Conservation (phyloP, 345 rosid genomes). For the Eucalyptus sideroxylon region DNA sequence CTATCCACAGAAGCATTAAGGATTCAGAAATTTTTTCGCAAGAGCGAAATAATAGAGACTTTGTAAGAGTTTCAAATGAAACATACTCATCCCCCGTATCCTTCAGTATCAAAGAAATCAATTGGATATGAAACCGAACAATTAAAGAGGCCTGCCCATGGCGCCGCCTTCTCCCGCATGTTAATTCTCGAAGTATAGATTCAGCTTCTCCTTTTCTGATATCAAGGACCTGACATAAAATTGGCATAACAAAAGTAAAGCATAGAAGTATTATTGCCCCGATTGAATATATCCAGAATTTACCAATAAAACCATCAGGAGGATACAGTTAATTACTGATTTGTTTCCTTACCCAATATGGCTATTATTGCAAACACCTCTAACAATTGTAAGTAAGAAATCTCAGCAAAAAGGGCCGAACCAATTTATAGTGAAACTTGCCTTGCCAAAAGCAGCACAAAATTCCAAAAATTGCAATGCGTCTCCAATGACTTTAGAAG, state of each 20-base stretch:
- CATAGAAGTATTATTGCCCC: neutral
- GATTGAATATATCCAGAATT: neutral
- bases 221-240: slow-evolving; percentile 36
- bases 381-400: neutral
- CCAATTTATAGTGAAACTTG: neutral
- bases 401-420: neutral
- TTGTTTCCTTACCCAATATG: neutral
- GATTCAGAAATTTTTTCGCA: neutral
- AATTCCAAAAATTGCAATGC: slow-evolving; percentile 78
- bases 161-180: slow-evolving; percentile 33
- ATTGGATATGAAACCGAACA: slow-evolving; percentile 42
- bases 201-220: slow-evolving; percentile 70
- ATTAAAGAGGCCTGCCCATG: slow-evolving; percentile 31
- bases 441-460: slow-evolving; percentile 76
- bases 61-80: neutral
- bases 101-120: slow-evolving; percentile 37
- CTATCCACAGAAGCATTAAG: slow-evolving; percentile 15
- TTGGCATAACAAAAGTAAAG: neutral
- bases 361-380: neutral
- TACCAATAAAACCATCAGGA: neutral
- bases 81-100: slow-evolving; percentile 50
- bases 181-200: slow-evolving; percentile 48
- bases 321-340: neutral
- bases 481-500: slow-evolving; percentile 47
- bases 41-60: neutral